Percentiles rank a stretch among this genome's conserved stretches.
Conservation (phyloP, 2,329 filamentous ascomycete genomes). For the Paraconiothyrium sp. region DNA sequence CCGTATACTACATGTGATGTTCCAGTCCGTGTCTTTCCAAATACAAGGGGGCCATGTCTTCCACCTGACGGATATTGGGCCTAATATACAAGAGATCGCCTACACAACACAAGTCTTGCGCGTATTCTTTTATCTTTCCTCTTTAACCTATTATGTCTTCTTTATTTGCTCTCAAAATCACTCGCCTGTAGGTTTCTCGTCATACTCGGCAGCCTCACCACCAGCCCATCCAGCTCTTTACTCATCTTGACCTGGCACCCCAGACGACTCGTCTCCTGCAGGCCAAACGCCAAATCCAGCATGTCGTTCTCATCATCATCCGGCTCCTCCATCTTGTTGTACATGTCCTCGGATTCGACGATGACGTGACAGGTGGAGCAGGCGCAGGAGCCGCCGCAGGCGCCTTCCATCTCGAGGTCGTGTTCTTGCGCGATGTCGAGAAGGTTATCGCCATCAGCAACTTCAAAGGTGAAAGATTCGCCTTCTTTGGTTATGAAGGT, state of each 20-base stretch:
- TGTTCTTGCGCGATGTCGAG: constrained; percentile 94
- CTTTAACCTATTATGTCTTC: not conserved
- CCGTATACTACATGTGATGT: constrained; percentile 23
- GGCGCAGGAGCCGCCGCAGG: constrained; percentile 92
- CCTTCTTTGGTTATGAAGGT: constrained; percentile 96
- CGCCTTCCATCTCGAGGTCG: constrained; percentile 98
- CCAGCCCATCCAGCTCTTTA: constrained; percentile 86
- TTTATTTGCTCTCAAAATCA: constrained; percentile 70
- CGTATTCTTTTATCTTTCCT: constrained; percentile 11
- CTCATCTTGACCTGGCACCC: constrained; percentile 94
- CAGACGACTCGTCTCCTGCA: constrained; percentile 84
- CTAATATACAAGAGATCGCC: constrained; percentile 3
- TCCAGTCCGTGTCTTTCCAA: not conserved
- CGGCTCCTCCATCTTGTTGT: constrained; percentile 73
- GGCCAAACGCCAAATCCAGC: constrained; percentile 85
- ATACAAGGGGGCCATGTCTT: not conserved
- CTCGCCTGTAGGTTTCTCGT: constrained; percentile 95
- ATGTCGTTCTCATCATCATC: constrained; percentile 58
- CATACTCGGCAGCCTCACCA: constrained; percentile 88
- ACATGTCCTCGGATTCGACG: constrained; percentile 74
- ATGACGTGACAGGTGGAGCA: constrained; percentile 95
- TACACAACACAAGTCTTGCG: constrained; percentile 8
- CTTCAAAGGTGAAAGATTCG: constrained; percentile 77
- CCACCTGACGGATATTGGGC: not conserved
- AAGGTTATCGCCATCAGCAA: constrained; percentile 88